These are phyloP conservation scores for Meyerozyma guilliermondii DNA, from an alignment of 1,139 yeast genomes.

Conservation along the genomic window DNA sequence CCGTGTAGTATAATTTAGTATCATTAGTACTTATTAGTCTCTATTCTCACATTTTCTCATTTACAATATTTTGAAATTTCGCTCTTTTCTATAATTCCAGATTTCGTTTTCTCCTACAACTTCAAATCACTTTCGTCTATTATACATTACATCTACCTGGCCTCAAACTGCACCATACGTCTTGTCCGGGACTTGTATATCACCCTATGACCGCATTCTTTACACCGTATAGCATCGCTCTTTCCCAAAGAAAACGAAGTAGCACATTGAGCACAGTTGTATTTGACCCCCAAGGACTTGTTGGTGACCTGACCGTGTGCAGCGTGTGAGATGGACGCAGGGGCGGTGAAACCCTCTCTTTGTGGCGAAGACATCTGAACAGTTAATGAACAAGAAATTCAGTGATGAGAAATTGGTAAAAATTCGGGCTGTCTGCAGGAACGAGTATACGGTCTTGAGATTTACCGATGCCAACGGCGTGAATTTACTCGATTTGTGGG, in stretches of 20 bases:
- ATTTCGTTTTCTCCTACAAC: not conserved
- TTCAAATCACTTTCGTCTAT: not conserved
- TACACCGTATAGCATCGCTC: constrained; percentile 96
- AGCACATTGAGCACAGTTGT: constrained; percentile 96
- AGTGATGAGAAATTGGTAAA: constrained; percentile 1
- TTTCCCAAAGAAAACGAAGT: constrained; percentile 81
- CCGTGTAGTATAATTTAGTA: no score
- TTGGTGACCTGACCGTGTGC: constrained; percentile 59
- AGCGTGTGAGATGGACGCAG: constrained; percentile 70
- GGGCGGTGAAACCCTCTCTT: constrained; percentile 94
- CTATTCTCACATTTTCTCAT: not conserved
- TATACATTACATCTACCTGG: constrained; percentile 25
- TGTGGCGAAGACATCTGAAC: constrained; percentile 50
- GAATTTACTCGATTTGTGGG: not conserved
- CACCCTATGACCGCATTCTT: constrained; percentile 98
- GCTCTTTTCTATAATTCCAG: not conserved
- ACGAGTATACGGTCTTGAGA: not conserved
- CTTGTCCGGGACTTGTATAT: constrained; percentile 94
- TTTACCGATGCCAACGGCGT: not conserved
- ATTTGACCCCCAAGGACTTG: constrained; percentile 79
- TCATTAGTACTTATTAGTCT: not conserved
- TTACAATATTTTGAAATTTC: not conserved
- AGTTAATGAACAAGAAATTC: constrained; percentile 1
- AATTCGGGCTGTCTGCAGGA: constrained; percentile 1
- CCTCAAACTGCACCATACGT: constrained; percentile 74